phyloP scores from a whole-genome alignment of 495 filamentous ascomycete genomes.

The Aspergillus coremiiformis region DNA sequence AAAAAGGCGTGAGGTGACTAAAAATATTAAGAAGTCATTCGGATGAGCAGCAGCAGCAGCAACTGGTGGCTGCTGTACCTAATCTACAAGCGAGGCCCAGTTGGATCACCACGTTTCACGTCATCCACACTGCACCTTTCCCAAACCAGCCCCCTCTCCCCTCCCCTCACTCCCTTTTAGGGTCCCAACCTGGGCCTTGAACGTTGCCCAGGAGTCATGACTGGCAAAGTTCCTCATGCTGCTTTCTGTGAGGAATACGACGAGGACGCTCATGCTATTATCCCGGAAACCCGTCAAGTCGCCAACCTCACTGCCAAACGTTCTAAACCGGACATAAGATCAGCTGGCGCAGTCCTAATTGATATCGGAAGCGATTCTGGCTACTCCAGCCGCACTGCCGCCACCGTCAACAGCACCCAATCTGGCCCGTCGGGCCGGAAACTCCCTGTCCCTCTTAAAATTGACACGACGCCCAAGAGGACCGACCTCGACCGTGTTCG shows the following conservation, averaged over 20 bases:
- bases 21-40: constrained; percentile 22
- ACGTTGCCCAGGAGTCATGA: constrained; percentile 29
- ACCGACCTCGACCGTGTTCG: constrained; percentile 26
- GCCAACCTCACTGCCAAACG: constrained; percentile 50
- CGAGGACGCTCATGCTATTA: constrained; percentile 41
- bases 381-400: constrained; percentile 57
- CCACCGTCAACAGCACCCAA: constrained; percentile 49
- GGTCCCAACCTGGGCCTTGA: constrained; percentile 21
- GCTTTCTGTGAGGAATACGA: constrained; percentile 53
- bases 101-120: constrained; percentile 29
- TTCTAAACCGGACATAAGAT: constrained; percentile 41
- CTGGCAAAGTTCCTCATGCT: constrained; percentile 31
- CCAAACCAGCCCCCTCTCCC: constrained; percentile 10
- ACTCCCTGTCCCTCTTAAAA: constrained; percentile 35
- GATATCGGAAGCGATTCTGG: constrained; percentile 56
- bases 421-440: constrained; percentile 43
- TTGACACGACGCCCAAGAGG: constrained; percentile 29
- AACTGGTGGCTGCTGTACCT: constrained; percentile 21
- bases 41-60: constrained; percentile 15
- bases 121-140: constrained; percentile 21
- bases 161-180: constrained; percentile 8
- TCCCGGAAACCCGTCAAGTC: constrained; percentile 42
- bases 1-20: constrained; percentile 10
- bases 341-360: constrained; percentile 26
- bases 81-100: constrained; percentile 17